Evolutionary conservation across 2,329 filamentous ascomycete species (phyloP).

Genomic region (Massarina eburnea): DNA sequence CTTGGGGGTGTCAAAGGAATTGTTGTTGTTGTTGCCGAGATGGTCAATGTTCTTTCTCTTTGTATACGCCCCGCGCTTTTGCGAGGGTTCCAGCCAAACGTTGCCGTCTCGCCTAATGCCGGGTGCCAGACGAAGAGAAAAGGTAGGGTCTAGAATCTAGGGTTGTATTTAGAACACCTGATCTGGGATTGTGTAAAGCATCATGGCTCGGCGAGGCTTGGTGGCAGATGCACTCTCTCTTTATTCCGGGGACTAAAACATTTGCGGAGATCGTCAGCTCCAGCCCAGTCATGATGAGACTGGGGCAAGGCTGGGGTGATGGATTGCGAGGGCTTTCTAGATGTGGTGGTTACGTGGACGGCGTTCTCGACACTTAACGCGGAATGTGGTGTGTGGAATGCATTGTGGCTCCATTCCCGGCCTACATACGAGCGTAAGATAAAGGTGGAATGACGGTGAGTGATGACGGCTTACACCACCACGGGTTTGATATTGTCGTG

Average conservation of each 20-base stretch:
- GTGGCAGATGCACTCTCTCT: no score
- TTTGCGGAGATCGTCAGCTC: no score
- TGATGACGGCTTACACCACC: background rate
- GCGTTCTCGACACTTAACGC: no score
- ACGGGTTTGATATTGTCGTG: background rate
- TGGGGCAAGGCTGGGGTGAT: background rate
- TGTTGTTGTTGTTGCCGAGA: background rate
- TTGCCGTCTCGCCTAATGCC: background rate
- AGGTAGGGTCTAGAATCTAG: background rate
- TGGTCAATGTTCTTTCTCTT: no score
- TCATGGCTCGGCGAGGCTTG: background rate
- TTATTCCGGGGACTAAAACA: no score
- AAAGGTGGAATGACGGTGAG: no score
- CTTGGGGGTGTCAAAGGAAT: background rate
- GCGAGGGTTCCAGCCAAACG: no score
- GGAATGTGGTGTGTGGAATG: no score
- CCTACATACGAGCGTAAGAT: no score
- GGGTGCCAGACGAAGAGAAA: background rate
- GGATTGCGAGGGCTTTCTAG: background rate
- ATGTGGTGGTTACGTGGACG: background rate
- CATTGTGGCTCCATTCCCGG: no score
- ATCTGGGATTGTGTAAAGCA: background rate
- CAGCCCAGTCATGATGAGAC: no score
- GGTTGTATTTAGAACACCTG: background rate
- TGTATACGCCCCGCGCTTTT: no score